Base-by-base conservation (phyloP, 2,329 filamentous ascomycete species). In the Colletotrichum melonis region DNA sequence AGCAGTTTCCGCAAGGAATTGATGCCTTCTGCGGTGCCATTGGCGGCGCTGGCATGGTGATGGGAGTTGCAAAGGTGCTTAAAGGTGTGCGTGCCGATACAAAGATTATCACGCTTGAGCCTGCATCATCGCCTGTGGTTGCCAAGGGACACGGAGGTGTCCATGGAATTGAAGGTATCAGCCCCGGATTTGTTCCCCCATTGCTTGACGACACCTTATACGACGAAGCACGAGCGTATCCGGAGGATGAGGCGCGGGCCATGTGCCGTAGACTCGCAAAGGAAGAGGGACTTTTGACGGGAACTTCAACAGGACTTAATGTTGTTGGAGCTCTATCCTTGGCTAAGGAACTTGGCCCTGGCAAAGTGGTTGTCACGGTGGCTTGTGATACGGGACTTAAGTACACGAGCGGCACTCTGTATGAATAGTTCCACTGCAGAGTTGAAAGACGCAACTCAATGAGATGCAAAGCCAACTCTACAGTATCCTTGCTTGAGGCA, bases 1-100 rank as follows among this genome's bases (percentile, higher is more conserved):
- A 22, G 8, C 67, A 70, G 30, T 35, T 75, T 2, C 72, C 71
- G 1, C 59, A 55, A n/a, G 67, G 75, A 4, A 72, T 76, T 28
- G 74, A 74, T 16, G 72, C 35, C 2, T 74, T 76, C 16, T 76
- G 75, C 8, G 74, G 60, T 26, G 75, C 75, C 11, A 52, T 68
- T 24, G 74, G 74, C 3, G 65, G 59, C 1, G 75, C 75, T 12
- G 74, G 74, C 12, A 75, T 76, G 72, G 42, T 38, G 19, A 75
- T 74, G 52, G 72, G 74, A 24, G 67, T 67, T 6, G 57, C 75
- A 1, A 59, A 35, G 28, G 58, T 69, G 5, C 49, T 72, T 0
- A 74, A 72, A 26, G 59, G 52, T 16, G 42, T n/a, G 5, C 16
- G 54, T 2, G 32, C 42, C 1, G 54, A 58, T n/a, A 67, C 68